Percentiles rank a stretch among this genome's conserved stretches.
phyloP scores from a whole-genome alignment of 441 rosid species.

The Gossypium davidsonii region DNA sequence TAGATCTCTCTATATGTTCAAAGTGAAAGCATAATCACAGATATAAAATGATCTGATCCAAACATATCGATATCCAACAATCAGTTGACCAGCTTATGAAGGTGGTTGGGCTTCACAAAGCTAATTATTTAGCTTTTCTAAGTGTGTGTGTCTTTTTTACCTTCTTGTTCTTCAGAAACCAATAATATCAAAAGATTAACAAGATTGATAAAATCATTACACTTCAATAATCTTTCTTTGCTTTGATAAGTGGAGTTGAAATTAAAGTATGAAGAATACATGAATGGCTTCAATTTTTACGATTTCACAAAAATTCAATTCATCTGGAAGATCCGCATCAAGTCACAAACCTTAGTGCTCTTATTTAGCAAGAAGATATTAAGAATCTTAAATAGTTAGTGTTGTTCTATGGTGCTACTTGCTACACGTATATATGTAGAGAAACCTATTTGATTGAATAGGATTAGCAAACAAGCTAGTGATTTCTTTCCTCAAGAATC shows the following conservation, averaged over 20 bases:
- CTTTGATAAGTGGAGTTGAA: slow-evolving; percentile 10
- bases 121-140: neutral
- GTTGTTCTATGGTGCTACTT: neutral
- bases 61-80: slow-evolving; percentile 5
- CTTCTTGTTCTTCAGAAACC: slow-evolving; percentile 5
- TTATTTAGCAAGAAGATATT: neutral
- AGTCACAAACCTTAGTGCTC: neutral
- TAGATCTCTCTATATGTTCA: neutral
- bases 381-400: neutral
- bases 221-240: neutral
- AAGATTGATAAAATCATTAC: slow-evolving; percentile 9
- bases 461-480: neutral
- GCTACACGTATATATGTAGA: neutral
- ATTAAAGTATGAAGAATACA: neutral
- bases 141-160: neutral
- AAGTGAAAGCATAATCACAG: neutral
- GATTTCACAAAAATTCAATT: slow-evolving; percentile 4
- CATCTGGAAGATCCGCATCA: neutral
- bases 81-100: neutral
- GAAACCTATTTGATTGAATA: neutral
- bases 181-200: slow-evolving; percentile 6
- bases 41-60: neutral
- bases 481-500: neutral
- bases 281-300: neutral
- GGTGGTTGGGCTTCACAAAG: slow-evolving; percentile 1